Evolutionary conservation across 345 rosid genomes (phyloP).

Genomic region (Syzygium jambos): DNA sequence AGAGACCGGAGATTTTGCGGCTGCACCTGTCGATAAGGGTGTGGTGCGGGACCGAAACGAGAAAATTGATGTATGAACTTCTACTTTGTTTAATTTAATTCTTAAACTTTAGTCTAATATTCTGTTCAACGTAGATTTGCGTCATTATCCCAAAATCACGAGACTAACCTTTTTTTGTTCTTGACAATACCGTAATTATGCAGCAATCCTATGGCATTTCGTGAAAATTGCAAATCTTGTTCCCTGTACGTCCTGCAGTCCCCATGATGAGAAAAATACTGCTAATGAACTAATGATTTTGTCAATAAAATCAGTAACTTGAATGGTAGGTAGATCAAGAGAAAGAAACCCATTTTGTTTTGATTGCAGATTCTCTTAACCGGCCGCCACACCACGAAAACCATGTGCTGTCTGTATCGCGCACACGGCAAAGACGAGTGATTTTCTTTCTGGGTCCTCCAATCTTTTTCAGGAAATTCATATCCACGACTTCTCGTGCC

Average conservation of each 20-base stretch:
- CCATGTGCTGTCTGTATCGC: neutral
- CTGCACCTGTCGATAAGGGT: neutral
- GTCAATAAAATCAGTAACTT: neutral
- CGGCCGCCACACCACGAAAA: neutral
- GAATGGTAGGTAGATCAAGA: neutral
- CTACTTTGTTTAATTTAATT: accelerated
- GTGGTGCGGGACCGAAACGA: neutral
- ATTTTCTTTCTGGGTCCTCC: neutral
- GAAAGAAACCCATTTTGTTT: neutral
- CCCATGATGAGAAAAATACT: neutral
- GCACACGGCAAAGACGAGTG: neutral
- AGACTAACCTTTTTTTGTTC: neutral
- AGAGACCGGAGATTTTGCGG: neutral
- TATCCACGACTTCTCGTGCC: no score
- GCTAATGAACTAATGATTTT: neutral
- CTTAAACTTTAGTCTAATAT: no score
- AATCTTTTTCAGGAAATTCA: no score
- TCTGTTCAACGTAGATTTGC: no score
- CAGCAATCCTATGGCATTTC: neutral
- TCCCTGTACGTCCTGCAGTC: neutral
- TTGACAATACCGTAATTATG: accelerated
- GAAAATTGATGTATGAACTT: no score
- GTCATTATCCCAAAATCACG: neutral
- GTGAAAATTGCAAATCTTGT: neutral
- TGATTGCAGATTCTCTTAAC: neutral